phyloP scores from a whole-genome alignment of 140 eudicot species.

The Erigeron philadelphicus region DNA sequence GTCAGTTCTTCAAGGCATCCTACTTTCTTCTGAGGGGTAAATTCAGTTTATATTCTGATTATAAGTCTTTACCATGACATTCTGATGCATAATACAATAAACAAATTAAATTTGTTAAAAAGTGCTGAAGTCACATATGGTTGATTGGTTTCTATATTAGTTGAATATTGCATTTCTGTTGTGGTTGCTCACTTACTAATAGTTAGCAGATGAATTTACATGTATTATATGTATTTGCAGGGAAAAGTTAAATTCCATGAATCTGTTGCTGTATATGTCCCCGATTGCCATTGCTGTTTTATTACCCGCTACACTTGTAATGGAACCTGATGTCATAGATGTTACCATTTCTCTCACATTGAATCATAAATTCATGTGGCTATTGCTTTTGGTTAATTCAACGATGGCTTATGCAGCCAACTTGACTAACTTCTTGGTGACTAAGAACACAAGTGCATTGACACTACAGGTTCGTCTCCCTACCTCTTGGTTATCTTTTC shows the following conservation, averaged over 20 bases:
- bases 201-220: neutral
- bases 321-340: slow-evolving; percentile 90
- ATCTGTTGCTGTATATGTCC: slow-evolving; percentile 92
- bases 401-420: slow-evolving; percentile 90
- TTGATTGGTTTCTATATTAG: neutral
- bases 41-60: neutral
- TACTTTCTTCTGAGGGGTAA: slow-evolving; percentile 94
- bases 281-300: slow-evolving; percentile 81
- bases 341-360: slow-evolving; percentile 50
- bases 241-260: slow-evolving; percentile 98
- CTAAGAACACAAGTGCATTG: slow-evolving; percentile 94
- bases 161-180: neutral
- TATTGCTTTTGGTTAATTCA: slow-evolving; percentile 68
- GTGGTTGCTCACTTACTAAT: neutral
- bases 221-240: slow-evolving; percentile 36
- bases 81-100: neutral
- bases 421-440: slow-evolving; percentile 90
- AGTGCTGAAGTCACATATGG: neutral
- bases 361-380: slow-evolving; percentile 71
- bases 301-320: slow-evolving; percentile 69
- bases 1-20: slow-evolving; percentile 96
- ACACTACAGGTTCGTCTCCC: slow-evolving; percentile 75
- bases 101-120: neutral
- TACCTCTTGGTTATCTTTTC: slow-evolving; percentile 17
- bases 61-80: neutral